Evolutionary conservation across 306 rosid genomes (phyloP).

Genomic region (Pachyrhizus erosus): DNA sequence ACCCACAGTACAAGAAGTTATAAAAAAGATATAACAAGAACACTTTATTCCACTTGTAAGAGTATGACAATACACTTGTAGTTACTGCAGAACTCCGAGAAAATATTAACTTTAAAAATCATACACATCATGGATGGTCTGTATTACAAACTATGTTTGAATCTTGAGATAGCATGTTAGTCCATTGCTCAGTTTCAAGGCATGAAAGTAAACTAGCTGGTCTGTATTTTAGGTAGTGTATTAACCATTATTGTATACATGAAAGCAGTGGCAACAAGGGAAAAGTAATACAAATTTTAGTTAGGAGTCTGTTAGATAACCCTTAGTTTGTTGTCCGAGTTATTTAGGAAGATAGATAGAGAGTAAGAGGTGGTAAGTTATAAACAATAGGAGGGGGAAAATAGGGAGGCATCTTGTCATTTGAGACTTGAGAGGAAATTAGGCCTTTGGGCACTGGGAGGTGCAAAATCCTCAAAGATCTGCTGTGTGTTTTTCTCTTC

Average conservation of each 20-base stretch:
- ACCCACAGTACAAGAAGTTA: constrained; percentile 8
- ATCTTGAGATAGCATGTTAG: not conserved
- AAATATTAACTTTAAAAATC: not conserved
- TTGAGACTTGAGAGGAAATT: not conserved
- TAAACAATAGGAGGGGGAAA: not conserved
- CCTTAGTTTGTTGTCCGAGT: too few species aligned
- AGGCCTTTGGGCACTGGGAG: not conserved
- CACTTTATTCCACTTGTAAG: not conserved
- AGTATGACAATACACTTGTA: not conserved
- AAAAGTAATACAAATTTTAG: constrained; percentile 1
- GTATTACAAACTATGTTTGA: constrained; percentile 17
- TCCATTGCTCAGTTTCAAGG: constrained; percentile 14
- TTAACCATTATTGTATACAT: not conserved
- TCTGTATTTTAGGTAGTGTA: not conserved
- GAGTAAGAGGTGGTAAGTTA: not conserved
- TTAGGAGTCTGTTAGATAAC: not conserved
- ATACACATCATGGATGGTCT: constrained; percentile 6
- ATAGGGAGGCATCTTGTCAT: not conserved
- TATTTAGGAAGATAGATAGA: too few species aligned
- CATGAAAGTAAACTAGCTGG: not conserved
- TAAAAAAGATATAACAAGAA: constrained; percentile 6
- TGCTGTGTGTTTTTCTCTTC: not conserved
- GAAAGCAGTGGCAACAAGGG: not conserved
- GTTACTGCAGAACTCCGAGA: constrained; percentile 2
- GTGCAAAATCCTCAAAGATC: not conserved